These are phyloP conservation scores for Globisporangium echinulatum DNA, from an alignment of 352 stramenopile genomes.

Conservation along the genomic window DNA sequence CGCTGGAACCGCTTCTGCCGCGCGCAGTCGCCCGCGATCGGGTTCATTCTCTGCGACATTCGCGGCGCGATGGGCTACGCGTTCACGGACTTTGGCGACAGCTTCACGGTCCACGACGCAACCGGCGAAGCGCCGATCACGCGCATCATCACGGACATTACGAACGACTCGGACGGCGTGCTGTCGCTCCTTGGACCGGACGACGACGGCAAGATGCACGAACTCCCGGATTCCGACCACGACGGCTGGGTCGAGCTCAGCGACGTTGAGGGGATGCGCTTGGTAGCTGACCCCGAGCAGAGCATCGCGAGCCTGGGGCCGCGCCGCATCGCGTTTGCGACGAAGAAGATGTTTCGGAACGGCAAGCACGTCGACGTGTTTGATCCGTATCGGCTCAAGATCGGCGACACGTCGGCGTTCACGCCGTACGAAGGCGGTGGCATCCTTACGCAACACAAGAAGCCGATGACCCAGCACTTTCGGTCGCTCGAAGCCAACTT, in stretches of 20 bases:
- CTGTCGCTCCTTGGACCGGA: conserved; percentile 71
- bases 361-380: conserved; percentile 84
- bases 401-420: conserved; percentile 78
- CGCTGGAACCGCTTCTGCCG: conserved; percentile 89
- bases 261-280: conserved; percentile 72
- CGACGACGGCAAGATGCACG: conserved; percentile 86
- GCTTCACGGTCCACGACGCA: conserved; percentile 72
- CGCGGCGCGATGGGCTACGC: conserved; percentile 67
- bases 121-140: conserved; percentile 81
- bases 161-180: conserved; percentile 72
- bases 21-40: conserved; percentile 61
- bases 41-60: conserved; percentile 79
- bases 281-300: conserved; percentile 50
- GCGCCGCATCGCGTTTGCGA: conserved; percentile 73
- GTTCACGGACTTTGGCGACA: conserved; percentile 80
- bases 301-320: conserved; percentile 74
- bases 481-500: conserved; percentile 73
- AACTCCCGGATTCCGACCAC: conserved; percentile 82
- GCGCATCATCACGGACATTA: conserved; percentile 84
- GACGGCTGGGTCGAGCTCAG: conserved; percentile 84
- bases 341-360: conserved; percentile 83
- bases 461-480: conserved; percentile 69
- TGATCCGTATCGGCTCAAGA: conserved; percentile 76
- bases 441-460: conserved; percentile 80
- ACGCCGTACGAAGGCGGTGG: conserved; percentile 74